Conservation (phyloP, 208 protist genomes). For the Leishmania tarentolae region DNA sequence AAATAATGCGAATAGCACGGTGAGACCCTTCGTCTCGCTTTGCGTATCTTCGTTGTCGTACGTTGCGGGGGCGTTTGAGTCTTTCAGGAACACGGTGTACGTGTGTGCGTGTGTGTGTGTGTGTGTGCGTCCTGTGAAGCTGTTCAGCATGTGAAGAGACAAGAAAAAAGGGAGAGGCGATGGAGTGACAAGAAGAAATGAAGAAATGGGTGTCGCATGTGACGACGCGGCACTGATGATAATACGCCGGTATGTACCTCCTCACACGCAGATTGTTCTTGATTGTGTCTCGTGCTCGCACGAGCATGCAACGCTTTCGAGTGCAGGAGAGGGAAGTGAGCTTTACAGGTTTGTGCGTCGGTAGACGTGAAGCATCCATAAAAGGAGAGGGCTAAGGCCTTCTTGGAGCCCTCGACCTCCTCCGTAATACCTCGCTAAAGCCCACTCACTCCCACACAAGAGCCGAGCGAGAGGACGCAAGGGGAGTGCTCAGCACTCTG, state of each 20-base stretch:
- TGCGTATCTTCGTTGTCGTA: not conserved
- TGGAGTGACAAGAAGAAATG: not conserved
- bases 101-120: not conserved
- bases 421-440: not conserved
- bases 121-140: not conserved
- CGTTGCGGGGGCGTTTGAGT: not conserved
- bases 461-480: not conserved
- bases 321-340: no score
- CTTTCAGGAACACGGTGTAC: not conserved
- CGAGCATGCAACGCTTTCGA: not conserved
- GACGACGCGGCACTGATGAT: not conserved
- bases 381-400: not conserved
- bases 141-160: not conserved
- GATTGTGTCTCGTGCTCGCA: not conserved
- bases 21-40: not conserved
- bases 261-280: not conserved
- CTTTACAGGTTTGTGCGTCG: not conserved
- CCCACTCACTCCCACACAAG: not conserved
- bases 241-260: not conserved
- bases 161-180: not conserved
- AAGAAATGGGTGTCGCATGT: not conserved
- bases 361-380: not conserved
- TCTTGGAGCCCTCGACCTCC: not conserved
- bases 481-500: not conserved
- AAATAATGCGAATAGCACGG: not conserved